Conservation (phyloP, 345 rosid genomes). For the Citrus maxima region DNA sequence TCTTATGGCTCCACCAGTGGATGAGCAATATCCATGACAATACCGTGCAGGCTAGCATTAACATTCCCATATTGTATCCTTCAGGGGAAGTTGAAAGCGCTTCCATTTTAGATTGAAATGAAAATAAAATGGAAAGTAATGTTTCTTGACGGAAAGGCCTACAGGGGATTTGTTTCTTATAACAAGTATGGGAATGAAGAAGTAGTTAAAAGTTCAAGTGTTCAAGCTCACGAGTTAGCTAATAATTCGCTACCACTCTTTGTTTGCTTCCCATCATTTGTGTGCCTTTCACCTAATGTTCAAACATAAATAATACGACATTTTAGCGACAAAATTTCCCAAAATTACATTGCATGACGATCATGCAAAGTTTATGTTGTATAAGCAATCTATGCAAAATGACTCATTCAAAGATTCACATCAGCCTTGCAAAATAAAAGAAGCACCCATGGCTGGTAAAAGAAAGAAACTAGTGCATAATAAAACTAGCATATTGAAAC, state of each 20-base stretch:
- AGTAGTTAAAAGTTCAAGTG: slow-evolving; percentile 21
- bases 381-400: too few species aligned
- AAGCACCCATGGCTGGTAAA: neutral
- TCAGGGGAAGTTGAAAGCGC: slow-evolving; percentile 9
- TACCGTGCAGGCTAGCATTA: slow-evolving; percentile 42
- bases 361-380: neutral
- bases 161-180: slow-evolving; percentile 18
- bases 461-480: neutral
- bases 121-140: neutral
- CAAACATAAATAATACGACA: neutral
- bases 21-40: slow-evolving; percentile 62
- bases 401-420: neutral
- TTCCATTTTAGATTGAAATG: neutral
- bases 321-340: neutral
- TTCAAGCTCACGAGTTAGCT: slow-evolving; percentile 26
- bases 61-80: slow-evolving; percentile 36
- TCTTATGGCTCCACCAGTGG: slow-evolving; percentile 77
- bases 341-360: neutral
- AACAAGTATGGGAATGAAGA: neutral
- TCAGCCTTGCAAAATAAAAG: neutral
- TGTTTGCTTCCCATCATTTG: slow-evolving; percentile 21
- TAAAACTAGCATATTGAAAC: neutral
- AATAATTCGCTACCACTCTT: slow-evolving; percentile 37
- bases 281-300: neutral
- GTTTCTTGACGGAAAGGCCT: slow-evolving; percentile 6